phyloP scores from a whole-genome alignment of 169 alveolate genomes.

The Plasmodium sp. region DNA sequence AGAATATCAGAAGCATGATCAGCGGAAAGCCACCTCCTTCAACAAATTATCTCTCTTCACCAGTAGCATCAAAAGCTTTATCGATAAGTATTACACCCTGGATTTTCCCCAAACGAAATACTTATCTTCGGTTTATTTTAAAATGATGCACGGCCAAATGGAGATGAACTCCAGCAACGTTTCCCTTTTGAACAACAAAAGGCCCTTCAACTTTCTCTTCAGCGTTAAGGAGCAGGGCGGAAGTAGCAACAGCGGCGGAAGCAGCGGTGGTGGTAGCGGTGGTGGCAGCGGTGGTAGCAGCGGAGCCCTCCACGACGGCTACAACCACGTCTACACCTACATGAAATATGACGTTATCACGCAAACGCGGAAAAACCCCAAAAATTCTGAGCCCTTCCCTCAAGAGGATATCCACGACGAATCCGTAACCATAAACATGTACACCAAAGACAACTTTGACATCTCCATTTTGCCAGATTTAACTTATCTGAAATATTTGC shows the following conservation, averaged over 20 bases:
- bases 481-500: constrained; percentile 55
- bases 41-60: constrained; percentile 57
- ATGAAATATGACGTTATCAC: constrained; percentile 47
- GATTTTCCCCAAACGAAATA: constrained; percentile 22
- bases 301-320: too few species aligned
- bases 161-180: constrained; percentile 16
- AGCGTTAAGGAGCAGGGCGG: constrained; percentile 23
- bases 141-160: constrained; percentile 39
- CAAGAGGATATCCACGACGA: constrained; percentile 34
- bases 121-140: constrained; percentile 35
- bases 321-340: constrained; percentile 23
- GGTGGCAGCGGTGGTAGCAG: neutral
- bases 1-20: constrained; percentile 29
- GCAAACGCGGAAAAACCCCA: constrained; percentile 8
- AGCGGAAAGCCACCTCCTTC: constrained; percentile 29
- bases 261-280: neutral
- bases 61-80: constrained; percentile 14
- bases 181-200: constrained; percentile 51
- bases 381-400: neutral
- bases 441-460: constrained; percentile 57
- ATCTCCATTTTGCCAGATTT: constrained; percentile 64
- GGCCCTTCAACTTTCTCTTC: constrained; percentile 40
- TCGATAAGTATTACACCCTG: constrained; percentile 26
- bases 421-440: constrained; percentile 31
- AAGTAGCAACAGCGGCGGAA: neutral